Percentiles rank a stretch among this genome's conserved stretches.
Conservation (phyloP, 1,284 basidiomycete species). For the Tylopilus orsonianus region DNA sequence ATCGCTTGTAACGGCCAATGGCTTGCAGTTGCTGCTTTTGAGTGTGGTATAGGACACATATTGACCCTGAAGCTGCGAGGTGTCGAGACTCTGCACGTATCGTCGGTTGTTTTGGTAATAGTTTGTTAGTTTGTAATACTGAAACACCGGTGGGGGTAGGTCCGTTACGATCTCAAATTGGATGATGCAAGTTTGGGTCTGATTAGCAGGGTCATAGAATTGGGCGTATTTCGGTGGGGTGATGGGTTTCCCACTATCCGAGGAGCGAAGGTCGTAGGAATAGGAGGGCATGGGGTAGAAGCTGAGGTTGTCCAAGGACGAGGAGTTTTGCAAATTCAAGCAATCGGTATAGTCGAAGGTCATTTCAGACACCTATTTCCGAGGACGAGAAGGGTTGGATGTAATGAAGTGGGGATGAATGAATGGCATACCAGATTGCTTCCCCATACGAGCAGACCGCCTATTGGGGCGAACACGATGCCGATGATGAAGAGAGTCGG, state of each 20-base stretch:
- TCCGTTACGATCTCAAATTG: constrained; percentile 83
- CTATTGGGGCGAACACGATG: constrained; percentile 94
- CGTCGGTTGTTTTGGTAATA: constrained; percentile 99
- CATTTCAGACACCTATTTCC: constrained; percentile 80
- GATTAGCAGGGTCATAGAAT: constrained; percentile 49
- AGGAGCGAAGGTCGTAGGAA: constrained; percentile 68
- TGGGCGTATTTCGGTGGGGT: constrained; percentile 69
- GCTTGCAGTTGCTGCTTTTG: constrained; percentile 84
- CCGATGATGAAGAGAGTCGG: constrained; percentile 96
- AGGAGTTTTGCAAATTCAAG: constrained; percentile 60
- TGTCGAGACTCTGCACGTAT: constrained; percentile 91
- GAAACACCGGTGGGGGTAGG: constrained; percentile 75
- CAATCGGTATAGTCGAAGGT: constrained; percentile 96
- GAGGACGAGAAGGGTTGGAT: constrained; percentile 7
- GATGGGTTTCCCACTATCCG: constrained; percentile 49
- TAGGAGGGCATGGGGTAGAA: constrained; percentile 69
- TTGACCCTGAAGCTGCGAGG: constrained; percentile 84
- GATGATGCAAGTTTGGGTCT: constrained; percentile 68
- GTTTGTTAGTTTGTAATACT: constrained; percentile 97
- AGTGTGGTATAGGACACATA: constrained; percentile 53
- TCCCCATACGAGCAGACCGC: constrained; percentile 92
- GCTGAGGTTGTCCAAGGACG: constrained; percentile 35
- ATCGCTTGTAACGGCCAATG: constrained; percentile 58
- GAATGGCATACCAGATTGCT: constrained; percentile 55
- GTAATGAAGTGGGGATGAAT: constrained; percentile 26